Evolutionary conservation across 257 asterid genomes (phyloP).

Genomic region (Scutellaria galericulata): DNA sequence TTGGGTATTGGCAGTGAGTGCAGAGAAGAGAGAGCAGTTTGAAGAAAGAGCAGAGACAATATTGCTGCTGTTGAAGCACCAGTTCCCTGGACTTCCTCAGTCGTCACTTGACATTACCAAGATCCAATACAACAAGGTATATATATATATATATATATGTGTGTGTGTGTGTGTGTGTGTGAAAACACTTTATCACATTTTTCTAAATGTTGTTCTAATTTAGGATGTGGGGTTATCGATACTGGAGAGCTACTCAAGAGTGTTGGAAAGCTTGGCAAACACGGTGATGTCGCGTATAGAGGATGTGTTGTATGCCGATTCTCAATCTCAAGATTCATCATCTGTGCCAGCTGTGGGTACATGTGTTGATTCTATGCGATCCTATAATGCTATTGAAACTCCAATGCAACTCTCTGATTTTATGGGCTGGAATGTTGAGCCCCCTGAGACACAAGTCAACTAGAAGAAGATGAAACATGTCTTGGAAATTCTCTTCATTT

Average conservation of each 20-base stretch:
- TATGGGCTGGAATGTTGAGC: slow-evolving; percentile 74
- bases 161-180: too few relatives aligned
- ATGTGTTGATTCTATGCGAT: slow-evolving; percentile 38
- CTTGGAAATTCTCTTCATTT: too few relatives aligned
- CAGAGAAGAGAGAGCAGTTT: slow-evolving; percentile 83
- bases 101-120: slow-evolving; percentile 89
- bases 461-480: slow-evolving; percentile 27
- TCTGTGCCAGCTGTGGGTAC: slow-evolving; percentile 31
- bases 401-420: slow-evolving; percentile 71
- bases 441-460: slow-evolving; percentile 37
- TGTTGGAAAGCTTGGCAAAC: slow-evolving; percentile 79
- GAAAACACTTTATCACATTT: too few relatives aligned
- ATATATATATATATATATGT: too few relatives aligned
- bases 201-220: too few relatives aligned
- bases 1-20: slow-evolving; percentile 73
- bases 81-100: slow-evolving; percentile 81
- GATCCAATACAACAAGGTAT: slow-evolving; percentile 69
- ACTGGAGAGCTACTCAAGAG: slow-evolving; percentile 89
- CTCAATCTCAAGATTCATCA: slow-evolving; percentile 57
- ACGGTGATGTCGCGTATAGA: slow-evolving; percentile 77
- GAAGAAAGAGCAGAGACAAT: slow-evolving; percentile 87
- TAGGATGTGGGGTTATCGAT: slow-evolving; percentile 78
- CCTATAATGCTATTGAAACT: slow-evolving; percentile 52
- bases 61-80: slow-evolving; percentile 68
- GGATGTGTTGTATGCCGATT: slow-evolving; percentile 79